Evolutionary conservation across 2,329 filamentous ascomycete genomes (phyloP).

Genomic region (Balansia obtecta): DNA sequence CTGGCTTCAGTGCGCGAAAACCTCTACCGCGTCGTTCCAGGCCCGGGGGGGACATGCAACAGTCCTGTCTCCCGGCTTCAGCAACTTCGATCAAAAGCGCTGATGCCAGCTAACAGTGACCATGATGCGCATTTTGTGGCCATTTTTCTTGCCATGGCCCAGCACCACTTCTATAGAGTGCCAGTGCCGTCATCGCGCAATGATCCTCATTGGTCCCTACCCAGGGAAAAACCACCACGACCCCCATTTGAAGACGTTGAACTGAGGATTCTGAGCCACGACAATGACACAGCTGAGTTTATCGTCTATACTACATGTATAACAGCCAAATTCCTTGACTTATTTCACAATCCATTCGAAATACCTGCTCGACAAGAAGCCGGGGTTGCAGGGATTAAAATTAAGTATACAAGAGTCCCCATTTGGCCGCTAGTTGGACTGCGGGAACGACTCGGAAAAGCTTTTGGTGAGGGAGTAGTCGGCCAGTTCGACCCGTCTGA

Average conservation of each 20-base stretch:
- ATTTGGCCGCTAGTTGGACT: constrained; percentile 44
- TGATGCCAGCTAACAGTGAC: constrained; percentile 34
- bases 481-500: constrained; percentile 26
- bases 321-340: constrained; percentile 33
- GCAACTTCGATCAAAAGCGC: constrained; percentile 30
- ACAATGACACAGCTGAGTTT: constrained; percentile 35
- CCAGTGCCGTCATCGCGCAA: constrained; percentile 12
- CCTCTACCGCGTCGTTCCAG: constrained; percentile 32
- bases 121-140: constrained; percentile 41
- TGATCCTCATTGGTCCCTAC: constrained; percentile 16
- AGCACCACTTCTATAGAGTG: constrained; percentile 35
- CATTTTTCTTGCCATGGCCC: constrained; percentile 44
- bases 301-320: constrained; percentile 40
- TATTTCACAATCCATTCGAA: constrained; percentile 36
- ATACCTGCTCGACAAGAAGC: constrained; percentile 18
- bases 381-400: constrained; percentile 25
- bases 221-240: constrained; percentile 10
- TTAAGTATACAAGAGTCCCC: constrained; percentile 36
- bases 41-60: constrained; percentile 30
- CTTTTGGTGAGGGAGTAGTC: constrained; percentile 37
- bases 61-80: constrained; percentile 35
- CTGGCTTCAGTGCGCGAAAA: constrained; percentile 32
- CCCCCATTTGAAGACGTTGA: constrained; percentile 34
- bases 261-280: constrained; percentile 38
- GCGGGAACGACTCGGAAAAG: constrained; percentile 40